Evolutionary conservation across 305 asterid genomes (phyloP).

Genomic region (Stenogyne calaminthoides): DNA sequence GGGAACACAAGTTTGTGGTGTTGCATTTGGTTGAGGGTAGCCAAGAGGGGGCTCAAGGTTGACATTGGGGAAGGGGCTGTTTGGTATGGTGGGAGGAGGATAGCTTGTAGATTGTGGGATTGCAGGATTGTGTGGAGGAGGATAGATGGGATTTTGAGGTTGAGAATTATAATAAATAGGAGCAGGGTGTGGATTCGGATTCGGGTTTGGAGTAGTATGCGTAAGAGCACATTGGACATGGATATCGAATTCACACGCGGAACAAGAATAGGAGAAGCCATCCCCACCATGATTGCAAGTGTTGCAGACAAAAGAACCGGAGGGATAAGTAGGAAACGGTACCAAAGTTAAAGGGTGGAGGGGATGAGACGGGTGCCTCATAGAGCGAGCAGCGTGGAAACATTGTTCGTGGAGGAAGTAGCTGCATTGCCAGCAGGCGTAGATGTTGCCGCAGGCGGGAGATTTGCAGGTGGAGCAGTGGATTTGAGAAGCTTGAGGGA

Average conservation of each 20-base stretch:
- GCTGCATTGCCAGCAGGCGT: slow-evolving; percentile 60
- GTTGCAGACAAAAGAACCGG: slow-evolving; percentile 57
- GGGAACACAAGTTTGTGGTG: slow-evolving; percentile 23
- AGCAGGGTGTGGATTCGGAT: neutral
- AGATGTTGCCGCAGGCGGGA: slow-evolving; percentile 44
- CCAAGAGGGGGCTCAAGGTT: neutral
- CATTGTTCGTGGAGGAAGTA: slow-evolving; percentile 68
- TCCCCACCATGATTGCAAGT: slow-evolving; percentile 47
- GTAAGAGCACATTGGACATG: slow-evolving; percentile 58
- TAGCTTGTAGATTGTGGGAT: neutral
- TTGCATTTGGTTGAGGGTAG: slow-evolving; percentile 10
- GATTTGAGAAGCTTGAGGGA: slow-evolving; percentile 47
- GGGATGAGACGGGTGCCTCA: slow-evolving; percentile 55
- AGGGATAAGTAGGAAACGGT: slow-evolving; percentile 68
- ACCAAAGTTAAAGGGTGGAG: slow-evolving; percentile 55
- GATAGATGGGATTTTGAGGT: slow-evolving; percentile 28
- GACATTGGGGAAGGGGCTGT: neutral
- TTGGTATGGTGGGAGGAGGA: neutral
- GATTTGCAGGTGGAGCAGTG: slow-evolving; percentile 62
- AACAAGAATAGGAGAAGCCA: slow-evolving; percentile 57
- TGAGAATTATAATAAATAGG: slow-evolving; percentile 26
- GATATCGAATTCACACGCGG: slow-evolving; percentile 64
- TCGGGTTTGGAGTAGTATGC: no score
- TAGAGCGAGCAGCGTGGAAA: slow-evolving; percentile 48
- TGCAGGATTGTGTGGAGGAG: slow-evolving; percentile 16